Conservation (phyloP, 1,284 basidiomycete genomes). For the Ustanciosporium gigantosporum region DNA sequence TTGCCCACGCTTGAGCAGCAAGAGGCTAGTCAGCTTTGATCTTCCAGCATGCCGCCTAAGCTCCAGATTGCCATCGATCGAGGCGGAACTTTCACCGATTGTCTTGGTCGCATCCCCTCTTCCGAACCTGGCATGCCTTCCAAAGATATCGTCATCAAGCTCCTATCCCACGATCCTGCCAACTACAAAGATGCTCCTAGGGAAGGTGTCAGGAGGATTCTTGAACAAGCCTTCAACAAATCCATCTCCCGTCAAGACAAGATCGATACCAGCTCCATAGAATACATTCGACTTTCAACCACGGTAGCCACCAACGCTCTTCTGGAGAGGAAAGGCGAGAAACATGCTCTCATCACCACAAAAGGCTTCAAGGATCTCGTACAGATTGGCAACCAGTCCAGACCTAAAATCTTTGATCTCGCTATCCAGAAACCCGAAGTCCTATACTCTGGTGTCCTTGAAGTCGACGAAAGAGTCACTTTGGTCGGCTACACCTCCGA, state of each 20-base stretch:
- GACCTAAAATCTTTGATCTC: slow-evolving; percentile 70
- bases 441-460: slow-evolving; percentile 77
- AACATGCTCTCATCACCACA: slow-evolving; percentile 88
- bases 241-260: slow-evolving; percentile 71
- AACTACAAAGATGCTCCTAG: slow-evolving; percentile 94
- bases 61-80: slow-evolving; percentile 57
- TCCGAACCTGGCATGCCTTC: slow-evolving; percentile 6
- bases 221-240: slow-evolving; percentile 75
- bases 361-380: slow-evolving; percentile 89
- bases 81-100: slow-evolving; percentile 60
- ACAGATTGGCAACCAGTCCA: slow-evolving; percentile 87
- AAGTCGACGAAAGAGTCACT: slow-evolving; percentile 93
- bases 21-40: no score
- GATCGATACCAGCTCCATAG: slow-evolving; percentile 81
- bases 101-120: slow-evolving; percentile 43
- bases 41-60: slow-evolving; percentile 7
- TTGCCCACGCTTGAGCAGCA: no score
- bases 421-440: slow-evolving; percentile 70
- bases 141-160: slow-evolving; percentile 62
- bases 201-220: slow-evolving; percentile 86
- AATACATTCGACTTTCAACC: slow-evolving; percentile 88
- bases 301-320: slow-evolving; percentile 96
- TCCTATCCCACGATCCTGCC: slow-evolving; percentile 64
- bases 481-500: slow-evolving; percentile 90
- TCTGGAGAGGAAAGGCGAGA: slow-evolving; percentile 88